Evolutionary conservation across 2,329 filamentous ascomycete species (phyloP).

Genomic region (Beauveria asiatica): DNA sequence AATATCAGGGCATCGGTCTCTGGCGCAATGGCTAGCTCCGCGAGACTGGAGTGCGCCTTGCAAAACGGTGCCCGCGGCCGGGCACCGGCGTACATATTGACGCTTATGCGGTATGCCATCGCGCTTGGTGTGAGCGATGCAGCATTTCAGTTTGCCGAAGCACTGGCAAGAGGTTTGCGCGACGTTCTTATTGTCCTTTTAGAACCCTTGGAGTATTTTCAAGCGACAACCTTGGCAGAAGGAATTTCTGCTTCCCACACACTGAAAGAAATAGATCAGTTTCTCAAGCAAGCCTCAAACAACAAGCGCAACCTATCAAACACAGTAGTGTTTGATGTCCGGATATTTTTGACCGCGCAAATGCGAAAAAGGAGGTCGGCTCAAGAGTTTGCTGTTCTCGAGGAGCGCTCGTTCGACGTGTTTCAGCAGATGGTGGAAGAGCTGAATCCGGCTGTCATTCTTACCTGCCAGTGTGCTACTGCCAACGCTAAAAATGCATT

Average conservation of each 20-base stretch:
- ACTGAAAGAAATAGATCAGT: neutral
- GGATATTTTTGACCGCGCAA: neutral
- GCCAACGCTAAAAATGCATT: neutral
- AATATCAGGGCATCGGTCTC: neutral
- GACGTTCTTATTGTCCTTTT: neutral
- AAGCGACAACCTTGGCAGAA: neutral
- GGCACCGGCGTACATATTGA: neutral
- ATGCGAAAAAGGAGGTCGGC: neutral
- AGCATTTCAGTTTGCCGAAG: neutral
- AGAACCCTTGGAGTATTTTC: neutral
- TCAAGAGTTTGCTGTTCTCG: neutral
- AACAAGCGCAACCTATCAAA: neutral
- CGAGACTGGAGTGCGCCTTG: neutral
- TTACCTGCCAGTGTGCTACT: slow-evolving; percentile 1
- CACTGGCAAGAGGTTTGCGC: neutral
- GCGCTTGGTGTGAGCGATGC: neutral
- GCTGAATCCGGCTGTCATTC: neutral
- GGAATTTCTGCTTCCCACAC: slow-evolving; percentile 1
- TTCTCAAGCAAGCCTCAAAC: neutral
- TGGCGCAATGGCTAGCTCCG: neutral
- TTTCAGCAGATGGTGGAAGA: slow-evolving; percentile 1
- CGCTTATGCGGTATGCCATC: neutral
- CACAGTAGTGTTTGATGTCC: slow-evolving; percentile 1
- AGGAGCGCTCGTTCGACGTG: slow-evolving; percentile 1
- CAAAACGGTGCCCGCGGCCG: neutral